These are phyloP conservation scores for Verticillium dahliae DNA, from an alignment of 2,329 filamentous ascomycete genomes.

Conservation along the genomic window DNA sequence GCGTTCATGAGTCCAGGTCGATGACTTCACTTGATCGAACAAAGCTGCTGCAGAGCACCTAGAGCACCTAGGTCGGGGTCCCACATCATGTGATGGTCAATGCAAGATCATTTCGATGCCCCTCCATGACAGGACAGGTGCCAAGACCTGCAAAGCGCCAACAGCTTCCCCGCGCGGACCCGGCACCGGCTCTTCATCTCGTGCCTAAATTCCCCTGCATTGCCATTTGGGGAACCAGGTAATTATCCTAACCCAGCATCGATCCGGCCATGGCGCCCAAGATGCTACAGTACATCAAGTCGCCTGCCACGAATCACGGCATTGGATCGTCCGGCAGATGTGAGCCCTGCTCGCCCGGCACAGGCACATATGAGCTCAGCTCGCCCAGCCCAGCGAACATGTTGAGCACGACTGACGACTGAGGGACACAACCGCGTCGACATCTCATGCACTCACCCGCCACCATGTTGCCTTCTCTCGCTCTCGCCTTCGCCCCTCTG, in stretches of 20 bases:
- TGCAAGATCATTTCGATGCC: too few species aligned
- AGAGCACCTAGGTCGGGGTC: too few species aligned
- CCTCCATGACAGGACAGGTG: too few species aligned
- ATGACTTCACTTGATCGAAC: too few species aligned
- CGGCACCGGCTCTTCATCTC: not conserved
- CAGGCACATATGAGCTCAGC: not conserved
- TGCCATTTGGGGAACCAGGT: not conserved
- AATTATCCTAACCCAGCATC: not conserved
- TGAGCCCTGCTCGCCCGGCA: not conserved
- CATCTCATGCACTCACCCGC: not conserved
- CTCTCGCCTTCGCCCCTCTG: constrained; percentile 19
- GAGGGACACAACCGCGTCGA: not conserved
- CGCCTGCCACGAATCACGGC: not conserved
- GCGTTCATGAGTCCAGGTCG: too few species aligned
- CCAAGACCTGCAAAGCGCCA: not conserved
- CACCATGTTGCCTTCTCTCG: constrained; percentile 18
- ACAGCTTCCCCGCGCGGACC: not conserved
- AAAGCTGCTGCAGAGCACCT: too few species aligned
- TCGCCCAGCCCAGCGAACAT: not conserved
- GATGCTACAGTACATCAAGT: not conserved
- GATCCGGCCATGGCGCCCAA: not conserved
- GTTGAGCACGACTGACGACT: not conserved
- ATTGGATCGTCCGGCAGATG: not conserved
- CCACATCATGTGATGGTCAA: too few species aligned
- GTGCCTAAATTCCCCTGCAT: not conserved